Base-by-base conservation (phyloP, 2,329 filamentous ascomycete genomes). In the Bipolaris oryzae region DNA sequence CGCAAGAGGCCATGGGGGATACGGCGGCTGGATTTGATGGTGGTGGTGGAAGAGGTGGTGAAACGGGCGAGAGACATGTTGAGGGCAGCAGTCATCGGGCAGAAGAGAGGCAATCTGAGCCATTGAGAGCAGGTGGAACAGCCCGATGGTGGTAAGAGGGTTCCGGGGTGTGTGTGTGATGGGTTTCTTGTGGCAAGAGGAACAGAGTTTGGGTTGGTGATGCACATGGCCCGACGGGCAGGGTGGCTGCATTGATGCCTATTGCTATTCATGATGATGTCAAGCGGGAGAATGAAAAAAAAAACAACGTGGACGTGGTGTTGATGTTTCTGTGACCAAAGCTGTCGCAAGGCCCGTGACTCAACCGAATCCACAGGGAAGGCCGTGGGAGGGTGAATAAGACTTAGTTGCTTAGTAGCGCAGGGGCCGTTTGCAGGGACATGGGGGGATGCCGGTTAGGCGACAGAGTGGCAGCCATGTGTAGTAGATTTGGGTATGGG, bases 51-150 rank as follows among this genome's bases (percentile, higher is more conserved):
- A 9, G 42, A 39, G 46, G 18, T 57, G 50, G 52, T 61, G 62
- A 65, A 65, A 63, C 63, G 55, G 52, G 38, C 54, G 54, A 35
- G 51, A 42, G 46, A 49, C 13, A n/a, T 43, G 20, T 18, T 11
- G 31, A 38, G 31, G 13, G 50, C 50, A 35, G 45, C n/a, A 38
- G 35, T 20, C 48, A 48, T 44, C 28, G 43, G 21, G 10, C 21
- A 44, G 39, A 48, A n/a, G 33, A 35, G 48, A 47, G 45, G 58
- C 43, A 53, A 33, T 53, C 53, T 41, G 34, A 45, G 51, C 58
- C 50, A 45, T 15, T 39, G 34, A 6, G 25, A 28, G 51, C n/a
- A 34, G 13, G 33, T 42, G 54, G 37, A 25, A 44, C 15, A 34
- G 35, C n/a, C 20, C 38, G 23, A 35, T 45, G 20, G 9, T 47